Evolutionary conservation across 768 basidiomycete genomes (phyloP), one percentile per base, ranked within the genome.

Genomic region (Suillus subalutaceus): DNA sequence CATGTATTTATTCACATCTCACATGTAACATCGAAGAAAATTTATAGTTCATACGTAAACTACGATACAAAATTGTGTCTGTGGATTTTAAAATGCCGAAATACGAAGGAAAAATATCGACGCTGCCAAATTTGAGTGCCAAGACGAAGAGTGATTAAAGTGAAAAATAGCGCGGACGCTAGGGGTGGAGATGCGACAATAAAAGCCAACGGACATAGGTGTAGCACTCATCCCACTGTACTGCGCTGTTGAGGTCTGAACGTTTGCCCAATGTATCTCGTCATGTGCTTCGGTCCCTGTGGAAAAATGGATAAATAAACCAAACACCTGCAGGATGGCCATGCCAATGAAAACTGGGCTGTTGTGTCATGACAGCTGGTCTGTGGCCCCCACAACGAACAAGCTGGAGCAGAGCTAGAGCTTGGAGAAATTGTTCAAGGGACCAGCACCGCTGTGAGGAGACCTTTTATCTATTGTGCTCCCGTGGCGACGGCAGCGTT

Each of bases 401-500:
- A 53, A 48, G 63, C 44, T 37, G 53, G 38, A 67, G 38, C 38
- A 57, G 41, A 40, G 38, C 59, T 56, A 46, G 38, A 23, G 30
- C 68, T 63, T 67, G 35, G 59, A 23, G 37, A 32, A 48, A 52
- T 8, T 52, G 44, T 71, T 59, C 38, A 30, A 62, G 53, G 65
- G 53, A 60, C 32, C 55, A 52, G 23, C 26, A 63, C 62, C 70
- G 58, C 40, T 65, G 68, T 41, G 40, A 16, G 59, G 40, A 16
- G 59, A 55, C 30, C 20, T 48, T 32, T 26, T 48, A 63, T 68
- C 75, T 77, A 77, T 72, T 73, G 74, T 30, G 75, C 82, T 60
- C 80, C 80, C 63, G 87, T 80, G 59, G 84, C 80, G 66, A 90
- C 80, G 52, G 84, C 79, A 57, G 86, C 81, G 70, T 84, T 88